Base-by-base conservation (phyloP, 345 rosid genomes). In the Melaleuca alternifolia region DNA sequence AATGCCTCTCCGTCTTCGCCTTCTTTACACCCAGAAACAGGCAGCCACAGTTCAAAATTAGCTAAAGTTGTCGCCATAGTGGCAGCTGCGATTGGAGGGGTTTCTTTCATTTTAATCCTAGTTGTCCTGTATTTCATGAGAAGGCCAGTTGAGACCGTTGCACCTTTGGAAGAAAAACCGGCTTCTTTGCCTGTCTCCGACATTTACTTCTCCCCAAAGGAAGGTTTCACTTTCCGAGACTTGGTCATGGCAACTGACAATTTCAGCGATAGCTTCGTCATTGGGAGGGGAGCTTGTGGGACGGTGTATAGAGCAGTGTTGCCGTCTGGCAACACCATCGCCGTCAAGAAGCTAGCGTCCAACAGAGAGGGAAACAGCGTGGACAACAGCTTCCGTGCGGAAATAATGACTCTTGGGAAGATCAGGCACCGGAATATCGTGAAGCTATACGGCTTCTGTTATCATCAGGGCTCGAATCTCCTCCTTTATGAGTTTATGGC, bases 281-380 rank as follows among this genome's bases (percentile, higher is more conserved):
- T 97, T 52, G 99, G 99, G 44, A 94, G 94, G 87, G 99, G 98
- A 89, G 99, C 96, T 84, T 95, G 97, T 77, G 99, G 99, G 86
- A 94, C 95, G 1, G 99, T 97, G 7, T 97, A 95, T 85, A 94
- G 93, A 86, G 99, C 98, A 7, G 93, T 90, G 86, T 56, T 97
- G 88, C 95, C 90, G 3, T 86, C 89, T 13, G 98, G 98, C 37
- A 90, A 88, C 50, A 91, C 88, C 12, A 89, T 97, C 75, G 99
- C 99, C 14, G 96, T 97, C 71, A 97, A 97, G 94, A 97, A 93
- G 90, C 89, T 97, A 50, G 91, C 95, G 50, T 96, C 99, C 51
- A 93, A 95, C 91, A 87, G 94, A 51, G 98, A 95, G 85, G 98
- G 98, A 11, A 92, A 91, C 46, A 85, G 30, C 83, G 85, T 94